These are phyloP conservation scores for Suillus decipiens DNA, from an alignment of 768 basidiomycete genomes.

Conservation along the genomic window DNA sequence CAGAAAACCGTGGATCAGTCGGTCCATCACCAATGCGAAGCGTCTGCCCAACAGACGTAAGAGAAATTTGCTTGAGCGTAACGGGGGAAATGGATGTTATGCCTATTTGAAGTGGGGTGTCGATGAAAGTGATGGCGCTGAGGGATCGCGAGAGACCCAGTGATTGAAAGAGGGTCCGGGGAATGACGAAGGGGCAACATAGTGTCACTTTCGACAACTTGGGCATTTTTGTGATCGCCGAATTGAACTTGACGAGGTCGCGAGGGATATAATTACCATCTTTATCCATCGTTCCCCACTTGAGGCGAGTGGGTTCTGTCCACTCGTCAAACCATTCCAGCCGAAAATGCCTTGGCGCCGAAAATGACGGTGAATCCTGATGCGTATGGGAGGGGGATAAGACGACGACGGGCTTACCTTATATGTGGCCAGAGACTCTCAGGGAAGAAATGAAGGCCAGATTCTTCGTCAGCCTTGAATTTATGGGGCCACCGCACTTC, in stretches of 20 bases:
- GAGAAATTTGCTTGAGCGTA: constrained; percentile 26
- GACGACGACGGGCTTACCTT: constrained; percentile 20
- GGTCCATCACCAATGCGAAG: constrained; percentile 37
- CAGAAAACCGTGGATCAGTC: constrained; percentile 32
- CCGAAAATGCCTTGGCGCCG: constrained; percentile 27
- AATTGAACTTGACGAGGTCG: constrained; percentile 26
- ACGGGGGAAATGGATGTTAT: constrained; percentile 32
- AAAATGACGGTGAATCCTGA: constrained; percentile 7
- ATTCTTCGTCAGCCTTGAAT: constrained; percentile 25
- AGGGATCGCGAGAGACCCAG: constrained; percentile 31
- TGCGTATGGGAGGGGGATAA: not conserved
- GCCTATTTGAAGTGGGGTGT: constrained; percentile 39
- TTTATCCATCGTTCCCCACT: constrained; percentile 33
- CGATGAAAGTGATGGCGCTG: constrained; percentile 29
- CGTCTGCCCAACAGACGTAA: constrained; percentile 36
- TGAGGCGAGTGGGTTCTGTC: constrained; percentile 37
- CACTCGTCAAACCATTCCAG: constrained; percentile 39
- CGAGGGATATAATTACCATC: constrained; percentile 33
- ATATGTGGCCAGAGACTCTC: constrained; percentile 31
- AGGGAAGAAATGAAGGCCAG: constrained; percentile 32
- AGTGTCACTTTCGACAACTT: constrained; percentile 30
- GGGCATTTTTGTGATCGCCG: constrained; percentile 32
- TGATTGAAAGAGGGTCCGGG: constrained; percentile 29
- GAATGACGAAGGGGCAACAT: constrained; percentile 35
- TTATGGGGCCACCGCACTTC: constrained; percentile 36